phyloP scores from a whole-genome alignment of 768 basidiomycete species.

The Boletus sp. region DNA sequence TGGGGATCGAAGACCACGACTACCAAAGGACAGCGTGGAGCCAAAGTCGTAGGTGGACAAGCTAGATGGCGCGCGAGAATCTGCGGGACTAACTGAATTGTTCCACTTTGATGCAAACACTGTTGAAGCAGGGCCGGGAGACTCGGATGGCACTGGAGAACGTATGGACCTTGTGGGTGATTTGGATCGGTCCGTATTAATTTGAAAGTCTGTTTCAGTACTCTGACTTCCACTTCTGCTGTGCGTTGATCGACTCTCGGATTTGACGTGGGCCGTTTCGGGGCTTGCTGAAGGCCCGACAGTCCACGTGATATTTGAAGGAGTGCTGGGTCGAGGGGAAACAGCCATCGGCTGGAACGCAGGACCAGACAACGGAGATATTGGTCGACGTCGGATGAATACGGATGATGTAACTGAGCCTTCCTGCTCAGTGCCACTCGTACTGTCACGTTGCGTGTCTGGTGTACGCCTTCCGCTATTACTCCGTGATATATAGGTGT shows the following conservation, averaged over 20 bases:
- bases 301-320: conserved; percentile 78
- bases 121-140: conserved; percentile 45
- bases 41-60: conserved; percentile 51
- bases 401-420: conserved; percentile 50
- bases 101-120: conserved; percentile 21
- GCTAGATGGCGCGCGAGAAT: conserved; percentile 44
- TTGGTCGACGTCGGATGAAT: conserved; percentile 59
- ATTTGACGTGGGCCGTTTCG: conserved; percentile 33
- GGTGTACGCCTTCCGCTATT: conserved; percentile 68
- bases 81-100: conserved; percentile 34
- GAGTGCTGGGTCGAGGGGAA: conserved; percentile 54
- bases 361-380: conserved; percentile 66
- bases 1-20: conserved; percentile 50
- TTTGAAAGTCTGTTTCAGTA: conserved; percentile 32
- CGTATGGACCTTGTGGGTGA: conserved; percentile 48
- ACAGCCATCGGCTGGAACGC: conserved; percentile 60
- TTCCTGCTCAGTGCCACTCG: conserved; percentile 40
- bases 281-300: conserved; percentile 33
- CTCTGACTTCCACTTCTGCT: conserved; percentile 61
- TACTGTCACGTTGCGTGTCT: conserved; percentile 44
- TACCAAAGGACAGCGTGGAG: conserved; percentile 43
- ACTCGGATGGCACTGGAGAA: conserved; percentile 60
- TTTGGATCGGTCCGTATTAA: conserved; percentile 36
- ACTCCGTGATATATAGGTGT: conserved; percentile 53
- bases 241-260: conserved; percentile 37